phyloP scores from a whole-genome alignment of 345 rosid species.

The Ceriops decandra region DNA sequence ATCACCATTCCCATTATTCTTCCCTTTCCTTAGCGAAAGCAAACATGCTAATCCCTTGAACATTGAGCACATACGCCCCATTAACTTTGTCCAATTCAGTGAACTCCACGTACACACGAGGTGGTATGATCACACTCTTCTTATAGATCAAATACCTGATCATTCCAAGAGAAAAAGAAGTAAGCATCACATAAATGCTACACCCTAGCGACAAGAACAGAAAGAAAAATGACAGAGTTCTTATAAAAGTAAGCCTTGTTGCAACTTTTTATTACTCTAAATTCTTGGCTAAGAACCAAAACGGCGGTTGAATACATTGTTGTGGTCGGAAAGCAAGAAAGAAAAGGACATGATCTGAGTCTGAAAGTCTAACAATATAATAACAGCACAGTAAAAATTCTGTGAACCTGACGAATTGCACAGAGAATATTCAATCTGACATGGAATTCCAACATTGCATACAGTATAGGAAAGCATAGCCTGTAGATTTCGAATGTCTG shows the following conservation, averaged over 20 bases:
- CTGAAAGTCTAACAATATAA: constrained; percentile 35
- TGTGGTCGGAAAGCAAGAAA: constrained; percentile 18
- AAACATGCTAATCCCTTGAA: constrained; percentile 70
- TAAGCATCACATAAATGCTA: constrained; percentile 11
- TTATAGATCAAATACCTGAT: constrained; percentile 23
- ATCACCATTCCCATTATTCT: constrained; percentile 40
- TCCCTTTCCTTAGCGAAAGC: constrained; percentile 43
- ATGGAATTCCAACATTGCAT: constrained; percentile 48
- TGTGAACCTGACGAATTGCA: constrained; percentile 33
- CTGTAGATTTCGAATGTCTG: constrained; percentile 23
- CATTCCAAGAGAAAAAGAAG: constrained; percentile 1
- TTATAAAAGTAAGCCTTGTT: constrained; percentile 22
- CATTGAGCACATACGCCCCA: constrained; percentile 84
- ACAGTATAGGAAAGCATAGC: constrained; percentile 2
- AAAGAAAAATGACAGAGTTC: constrained; percentile 23
- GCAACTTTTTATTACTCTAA: constrained; percentile 13
- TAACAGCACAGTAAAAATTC: constrained; percentile 20
- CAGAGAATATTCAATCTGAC: constrained; percentile 40
- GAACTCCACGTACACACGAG: constrained; percentile 5
- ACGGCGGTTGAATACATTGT: constrained; percentile 20
- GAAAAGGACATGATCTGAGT: constrained; percentile 41
- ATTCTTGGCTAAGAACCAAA: constrained; percentile 32
- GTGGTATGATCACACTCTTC: constrained; percentile 7
- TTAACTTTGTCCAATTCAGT: constrained; percentile 14
- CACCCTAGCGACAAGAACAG: constrained; percentile 19